Percentiles rank a stretch among this genome's conserved stretches.
phyloP scores from a whole-genome alignment of 208 protist genomes.

The Trypanosoma grayi region DNA sequence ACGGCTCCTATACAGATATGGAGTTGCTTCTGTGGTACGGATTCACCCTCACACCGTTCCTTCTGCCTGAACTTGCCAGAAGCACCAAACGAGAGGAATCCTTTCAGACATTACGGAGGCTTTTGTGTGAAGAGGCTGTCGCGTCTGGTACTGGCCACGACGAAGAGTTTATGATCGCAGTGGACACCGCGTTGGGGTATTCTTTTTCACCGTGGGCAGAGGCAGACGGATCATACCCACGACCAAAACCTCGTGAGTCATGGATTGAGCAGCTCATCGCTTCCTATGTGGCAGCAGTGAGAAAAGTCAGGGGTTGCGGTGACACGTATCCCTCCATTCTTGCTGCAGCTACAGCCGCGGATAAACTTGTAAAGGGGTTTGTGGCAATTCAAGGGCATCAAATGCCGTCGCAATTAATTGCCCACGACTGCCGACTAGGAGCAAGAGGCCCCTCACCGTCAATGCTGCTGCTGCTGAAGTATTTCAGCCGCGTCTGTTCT shows the following conservation, averaged over 20 bases:
- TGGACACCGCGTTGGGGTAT: conserved; percentile 53
- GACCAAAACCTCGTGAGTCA: conserved; percentile 7
- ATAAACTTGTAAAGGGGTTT: conserved; percentile 12
- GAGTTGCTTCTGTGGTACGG: conserved; percentile 91
- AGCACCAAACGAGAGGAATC: background rate
- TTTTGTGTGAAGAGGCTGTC: conserved; percentile 9
- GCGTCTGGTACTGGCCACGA: conserved; percentile 6
- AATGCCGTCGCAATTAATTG: background rate
- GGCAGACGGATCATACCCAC: conserved; percentile 62
- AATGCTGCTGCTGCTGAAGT: conserved; percentile 19
- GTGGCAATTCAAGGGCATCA: background rate
- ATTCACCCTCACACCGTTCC: conserved; percentile 67
- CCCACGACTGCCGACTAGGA: conserved; percentile 21
- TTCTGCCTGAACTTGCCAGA: conserved; percentile 38
- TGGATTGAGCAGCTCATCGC: conserved; percentile 58
- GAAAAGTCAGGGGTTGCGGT: conserved; percentile 14
- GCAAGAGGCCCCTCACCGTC: conserved; percentile 22
- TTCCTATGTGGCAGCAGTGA: conserved; percentile 18
- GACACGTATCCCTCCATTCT: conserved; percentile 2
- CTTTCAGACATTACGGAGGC: conserved; percentile 3
- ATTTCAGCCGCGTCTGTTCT: conserved; percentile 5
- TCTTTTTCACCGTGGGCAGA: conserved; percentile 61
- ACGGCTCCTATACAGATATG: conserved; percentile 85
- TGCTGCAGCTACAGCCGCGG: conserved; percentile 13
- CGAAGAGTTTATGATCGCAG: conserved; percentile 33